Conservation (phyloP, 306 rosid genomes). For the Hylodesmum podocarpum region DNA sequence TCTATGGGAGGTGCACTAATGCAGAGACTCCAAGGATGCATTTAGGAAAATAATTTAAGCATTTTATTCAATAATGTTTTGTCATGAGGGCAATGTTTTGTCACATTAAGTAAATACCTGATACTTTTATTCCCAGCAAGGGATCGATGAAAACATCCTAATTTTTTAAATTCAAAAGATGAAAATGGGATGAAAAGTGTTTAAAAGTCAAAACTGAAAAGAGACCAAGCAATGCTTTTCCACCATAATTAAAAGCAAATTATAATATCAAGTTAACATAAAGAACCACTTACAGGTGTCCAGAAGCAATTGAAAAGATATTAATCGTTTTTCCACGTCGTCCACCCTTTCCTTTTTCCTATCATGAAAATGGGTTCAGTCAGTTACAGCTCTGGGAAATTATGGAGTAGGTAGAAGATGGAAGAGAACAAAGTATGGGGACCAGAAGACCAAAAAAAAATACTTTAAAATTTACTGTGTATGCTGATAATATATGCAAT, state of each 20-base stretch:
- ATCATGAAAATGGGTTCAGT: slow-evolving; percentile 20
- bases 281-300: slow-evolving; percentile 83
- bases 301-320: slow-evolving; percentile 96
- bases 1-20: neutral
- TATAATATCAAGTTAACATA: slow-evolving; percentile 20
- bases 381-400: slow-evolving; percentile 23
- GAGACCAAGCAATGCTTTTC: neutral
- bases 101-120: neutral
- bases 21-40: neutral
- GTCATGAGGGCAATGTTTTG: neutral
- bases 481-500: neutral
- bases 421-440: neutral
- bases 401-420: neutral
- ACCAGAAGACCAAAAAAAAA: neutral
- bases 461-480: neutral
- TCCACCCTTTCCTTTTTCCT: slow-evolving; percentile 68
- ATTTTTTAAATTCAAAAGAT: neutral
- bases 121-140: neutral
- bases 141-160: slow-evolving; percentile 5
- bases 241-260: slow-evolving; percentile 17
- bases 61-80: neutral
- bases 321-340: slow-evolving; percentile 86
- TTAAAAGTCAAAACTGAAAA: neutral
- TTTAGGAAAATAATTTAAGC: neutral
- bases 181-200: neutral